A percentile compares a stretch with the other conserved stretches of the same genome.
phyloP scores from a whole-genome alignment of 1,284 basidiomycete species.

The Ustilago cynodontis region DNA sequence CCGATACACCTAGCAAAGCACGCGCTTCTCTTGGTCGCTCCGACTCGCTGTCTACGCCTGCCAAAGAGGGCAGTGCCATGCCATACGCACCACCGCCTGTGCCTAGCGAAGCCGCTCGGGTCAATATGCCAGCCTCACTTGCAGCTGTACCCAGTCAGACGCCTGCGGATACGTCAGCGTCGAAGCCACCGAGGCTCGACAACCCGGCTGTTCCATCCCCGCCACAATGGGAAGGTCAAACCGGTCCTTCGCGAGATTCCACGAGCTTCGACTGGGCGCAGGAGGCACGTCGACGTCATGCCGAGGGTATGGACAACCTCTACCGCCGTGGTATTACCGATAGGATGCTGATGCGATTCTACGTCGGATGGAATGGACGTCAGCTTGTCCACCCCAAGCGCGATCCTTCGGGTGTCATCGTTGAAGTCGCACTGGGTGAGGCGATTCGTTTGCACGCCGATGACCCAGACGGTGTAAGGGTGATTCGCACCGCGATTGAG shows the following conservation, averaged over 20 bases:
- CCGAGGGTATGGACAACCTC: slow-evolving; percentile 63
- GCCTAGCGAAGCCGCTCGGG: slow-evolving; percentile 43
- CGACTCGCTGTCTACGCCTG: slow-evolving; percentile 34
- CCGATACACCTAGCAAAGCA: slow-evolving; percentile 41
- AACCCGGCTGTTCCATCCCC: slow-evolving; percentile 26
- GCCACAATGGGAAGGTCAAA: slow-evolving; percentile 15
- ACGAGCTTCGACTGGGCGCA: slow-evolving; percentile 31
- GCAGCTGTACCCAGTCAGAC: slow-evolving; percentile 16
- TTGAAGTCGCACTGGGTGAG: slow-evolving; percentile 55
- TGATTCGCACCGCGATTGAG: slow-evolving; percentile 49
- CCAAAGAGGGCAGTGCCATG: slow-evolving; percentile 26
- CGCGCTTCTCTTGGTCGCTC: slow-evolving; percentile 33
- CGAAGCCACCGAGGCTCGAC: slow-evolving; percentile 20
- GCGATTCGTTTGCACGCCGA: slow-evolving; percentile 54
- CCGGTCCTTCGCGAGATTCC: slow-evolving; percentile 13
- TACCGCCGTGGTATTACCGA: slow-evolving; percentile 66
- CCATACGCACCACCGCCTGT: slow-evolving; percentile 36
- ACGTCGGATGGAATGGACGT: slow-evolving; percentile 67
- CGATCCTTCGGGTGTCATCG: slow-evolving; percentile 35
- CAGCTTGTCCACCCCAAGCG: slow-evolving; percentile 60
- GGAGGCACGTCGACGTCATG: slow-evolving; percentile 53
- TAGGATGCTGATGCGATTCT: slow-evolving; percentile 64
- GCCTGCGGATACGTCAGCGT: slow-evolving; percentile 14
- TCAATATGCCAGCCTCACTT: slow-evolving; percentile 16
- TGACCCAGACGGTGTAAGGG: slow-evolving; percentile 59